These are phyloP conservation scores for Coemansia sp. DNA, from an alignment of 192 early-diverging fungal genomes.

Conservation along the genomic window DNA sequence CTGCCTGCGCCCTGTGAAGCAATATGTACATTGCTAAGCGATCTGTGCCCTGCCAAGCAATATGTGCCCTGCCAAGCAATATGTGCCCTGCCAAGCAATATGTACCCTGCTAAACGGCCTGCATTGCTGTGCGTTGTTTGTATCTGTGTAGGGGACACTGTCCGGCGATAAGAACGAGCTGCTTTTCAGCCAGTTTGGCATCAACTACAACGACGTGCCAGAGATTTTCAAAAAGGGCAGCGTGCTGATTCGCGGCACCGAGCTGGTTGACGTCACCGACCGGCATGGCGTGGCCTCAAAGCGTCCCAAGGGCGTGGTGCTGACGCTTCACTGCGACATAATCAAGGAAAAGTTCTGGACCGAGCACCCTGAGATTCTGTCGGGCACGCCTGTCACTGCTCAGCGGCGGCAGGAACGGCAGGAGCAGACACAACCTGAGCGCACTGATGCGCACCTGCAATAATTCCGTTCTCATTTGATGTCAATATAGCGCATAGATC, in stretches of 20 bases:
- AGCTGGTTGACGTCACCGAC: conserved; percentile 18
- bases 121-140: not conserved
- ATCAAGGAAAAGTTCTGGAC: conserved; percentile 76
- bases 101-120: too few species aligned
- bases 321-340: conserved; percentile 66
- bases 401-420: not conserved
- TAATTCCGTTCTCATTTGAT: not conserved
- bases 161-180: conserved; percentile 91
- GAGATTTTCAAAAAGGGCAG: conserved; percentile 89
- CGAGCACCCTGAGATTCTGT: conserved; percentile 50
- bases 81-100: not conserved
- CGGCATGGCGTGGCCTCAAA: conserved; percentile 23
- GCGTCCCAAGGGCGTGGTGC: conserved; percentile 60
- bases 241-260: conserved; percentile 65
- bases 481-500: not conserved
- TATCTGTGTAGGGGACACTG: conserved; percentile 68
- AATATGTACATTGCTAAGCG: too few species aligned
- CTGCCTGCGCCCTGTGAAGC: not conserved
- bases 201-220: conserved; percentile 86
- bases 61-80: not conserved
- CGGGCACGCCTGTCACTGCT: not conserved
- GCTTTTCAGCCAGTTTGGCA: conserved; percentile 75
- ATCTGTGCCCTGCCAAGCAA: too few species aligned
- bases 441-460: not conserved
- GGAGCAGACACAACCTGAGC: not conserved